Evolutionary conservation across 2,329 filamentous ascomycete genomes (phyloP).

Genomic region (Apiospora kogelbergensis): DNA sequence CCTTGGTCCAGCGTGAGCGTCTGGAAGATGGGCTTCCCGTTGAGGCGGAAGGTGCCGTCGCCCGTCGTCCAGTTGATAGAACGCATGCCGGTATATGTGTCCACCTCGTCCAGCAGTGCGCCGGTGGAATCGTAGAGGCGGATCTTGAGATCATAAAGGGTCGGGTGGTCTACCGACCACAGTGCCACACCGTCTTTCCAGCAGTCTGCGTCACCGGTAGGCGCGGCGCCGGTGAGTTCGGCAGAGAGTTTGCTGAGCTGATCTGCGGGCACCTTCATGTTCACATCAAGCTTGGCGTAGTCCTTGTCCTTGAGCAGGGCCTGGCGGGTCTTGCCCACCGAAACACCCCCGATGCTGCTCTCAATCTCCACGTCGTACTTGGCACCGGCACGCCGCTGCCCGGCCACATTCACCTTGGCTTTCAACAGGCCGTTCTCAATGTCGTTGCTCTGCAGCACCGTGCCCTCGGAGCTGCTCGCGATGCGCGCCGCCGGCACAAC

Average conservation of each 20-base stretch:
- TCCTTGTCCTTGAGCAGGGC: constrained; percentile 50
- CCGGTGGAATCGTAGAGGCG: constrained; percentile 46
- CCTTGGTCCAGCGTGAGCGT: constrained; percentile 61
- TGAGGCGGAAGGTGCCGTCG: constrained; percentile 59
- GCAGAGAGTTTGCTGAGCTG: constrained; percentile 39
- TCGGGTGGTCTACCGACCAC: constrained; percentile 60
- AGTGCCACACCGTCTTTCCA: constrained; percentile 59
- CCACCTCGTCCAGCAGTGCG: constrained; percentile 52
- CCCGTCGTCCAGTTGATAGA: constrained; percentile 58
- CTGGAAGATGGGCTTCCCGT: constrained; percentile 60
- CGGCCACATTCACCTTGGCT: constrained; percentile 49
- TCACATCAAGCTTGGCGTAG: constrained; percentile 45
- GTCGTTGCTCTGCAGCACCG: constrained; percentile 54
- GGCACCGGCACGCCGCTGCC: constrained; percentile 43
- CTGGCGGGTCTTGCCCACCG: constrained; percentile 44
- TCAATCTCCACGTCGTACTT: constrained; percentile 52
- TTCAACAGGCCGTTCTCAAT: constrained; percentile 52
- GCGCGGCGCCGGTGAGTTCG: constrained; percentile 32
- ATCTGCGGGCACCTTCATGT: constrained; percentile 46
- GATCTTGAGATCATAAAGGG: constrained; percentile 55
- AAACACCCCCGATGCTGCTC: constrained; percentile 48
- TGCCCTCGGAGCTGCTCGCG: constrained; percentile 57
- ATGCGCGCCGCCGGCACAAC: constrained; percentile 52
- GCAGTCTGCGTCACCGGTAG: constrained; percentile 36
- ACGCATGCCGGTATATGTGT: constrained; percentile 62